Percentiles rank a stretch among this genome's conserved stretches.
Evolutionary conservation across 2,329 filamentous ascomycete species (phyloP).

Genomic region (Penicillium sp.): DNA sequence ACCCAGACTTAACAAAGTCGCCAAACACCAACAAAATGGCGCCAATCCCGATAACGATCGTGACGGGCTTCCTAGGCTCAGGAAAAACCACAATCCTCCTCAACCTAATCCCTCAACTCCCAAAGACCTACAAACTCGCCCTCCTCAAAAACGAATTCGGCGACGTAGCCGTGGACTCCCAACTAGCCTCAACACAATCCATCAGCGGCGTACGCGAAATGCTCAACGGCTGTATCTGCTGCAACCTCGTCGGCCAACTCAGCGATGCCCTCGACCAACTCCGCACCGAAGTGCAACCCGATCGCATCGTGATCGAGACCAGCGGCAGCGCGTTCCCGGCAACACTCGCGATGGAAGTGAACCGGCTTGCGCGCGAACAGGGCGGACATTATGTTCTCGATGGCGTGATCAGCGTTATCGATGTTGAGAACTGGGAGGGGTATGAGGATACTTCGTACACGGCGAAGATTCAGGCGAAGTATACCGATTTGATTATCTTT

Average conservation of each 20-base stretch:
- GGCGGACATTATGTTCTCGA: constrained; percentile 68
- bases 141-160: constrained; percentile 98
- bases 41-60: constrained; percentile 84
- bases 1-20: background rate
- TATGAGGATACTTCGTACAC: constrained; percentile 91
- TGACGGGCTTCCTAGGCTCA: constrained; percentile 93
- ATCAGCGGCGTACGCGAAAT: constrained; percentile 90
- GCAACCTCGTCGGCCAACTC: constrained; percentile 92
- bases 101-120: constrained; percentile 87
- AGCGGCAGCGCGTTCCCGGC: constrained; percentile 84
- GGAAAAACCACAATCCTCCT: constrained; percentile 96
- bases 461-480: constrained; percentile 80
- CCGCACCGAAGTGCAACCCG: constrained; percentile 58
- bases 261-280: constrained; percentile 76
- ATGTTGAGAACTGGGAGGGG: constrained; percentile 92
- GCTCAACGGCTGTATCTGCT: constrained; percentile 97
- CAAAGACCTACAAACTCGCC: constrained; percentile 82
- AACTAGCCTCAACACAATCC: constrained; percentile 76
- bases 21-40: constrained; percentile 45
- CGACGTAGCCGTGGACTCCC: constrained; percentile 87
- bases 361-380: constrained; percentile 66
- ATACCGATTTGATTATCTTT: constrained; percentile 85
- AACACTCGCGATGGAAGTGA: constrained; percentile 86
- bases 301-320: constrained; percentile 93
- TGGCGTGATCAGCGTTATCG: constrained; percentile 83